Base-by-base conservation (phyloP, 257 asterid species). In the Cordia subcordata region DNA sequence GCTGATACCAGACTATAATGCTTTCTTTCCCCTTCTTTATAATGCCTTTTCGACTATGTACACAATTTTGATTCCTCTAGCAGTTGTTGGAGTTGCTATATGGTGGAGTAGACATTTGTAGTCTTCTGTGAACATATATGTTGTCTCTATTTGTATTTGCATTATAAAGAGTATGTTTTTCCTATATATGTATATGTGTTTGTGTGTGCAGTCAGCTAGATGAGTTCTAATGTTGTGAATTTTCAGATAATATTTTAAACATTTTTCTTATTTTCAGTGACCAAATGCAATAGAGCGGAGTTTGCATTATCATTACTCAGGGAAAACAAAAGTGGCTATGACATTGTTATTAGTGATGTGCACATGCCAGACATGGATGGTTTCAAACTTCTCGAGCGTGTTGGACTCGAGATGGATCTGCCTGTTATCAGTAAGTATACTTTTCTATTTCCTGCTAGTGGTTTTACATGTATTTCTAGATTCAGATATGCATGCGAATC, bases 331-430 rank as follows among this genome's bases (percentile, higher is more conserved):
- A 79, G 83, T 51, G 58, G 72, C 12, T 77, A 76, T 38, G 91
- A 85, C 65, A 60, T 82, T 64, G 94, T 79, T n/a, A 79, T 85
- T 59, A 81, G 88, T 16, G 94, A 85, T 44, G 91, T 78, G 49
- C 78, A 78, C 52, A 83, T 81, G 85, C 87, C 88, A 4, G 88
- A 84, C 71, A 79, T 83, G 91, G 91, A 81, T 67, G 91, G 91
- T 50, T 83, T 83, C 59, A 83, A 79, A 76, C 84, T 85, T 71
- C 72, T 80, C 1, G 88, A 85, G 63, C 79, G 67, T 18, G 85
- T 85, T 63, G 85, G 86, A 17, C 83, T 75, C 27, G 84, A 82
- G 75, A 78, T 83, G 91, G 86, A 81, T 64, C 78, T 83, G 12
- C 91, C 95, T 15, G 88, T 85, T 18, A 85, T 85, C 64, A 79